These are phyloP conservation scores for Hypoxylon rickii DNA, from an alignment of 495 filamentous ascomycete genomes.

Conservation along the genomic window DNA sequence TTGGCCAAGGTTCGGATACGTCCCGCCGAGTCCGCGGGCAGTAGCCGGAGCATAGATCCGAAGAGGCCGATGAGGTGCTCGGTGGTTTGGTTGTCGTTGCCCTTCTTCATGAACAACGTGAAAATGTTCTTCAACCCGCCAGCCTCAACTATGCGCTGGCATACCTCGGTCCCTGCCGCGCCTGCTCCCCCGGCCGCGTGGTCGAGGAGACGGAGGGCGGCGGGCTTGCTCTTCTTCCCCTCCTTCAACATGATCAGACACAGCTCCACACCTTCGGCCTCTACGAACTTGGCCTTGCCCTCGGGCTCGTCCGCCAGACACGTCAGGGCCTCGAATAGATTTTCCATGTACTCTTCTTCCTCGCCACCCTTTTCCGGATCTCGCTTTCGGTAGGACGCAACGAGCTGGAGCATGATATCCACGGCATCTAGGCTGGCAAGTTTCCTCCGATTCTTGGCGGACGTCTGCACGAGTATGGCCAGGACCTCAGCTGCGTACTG, in stretches of 20 bases:
- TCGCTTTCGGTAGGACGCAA: constrained; percentile 85
- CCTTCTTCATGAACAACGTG: constrained; percentile 87
- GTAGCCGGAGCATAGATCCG: constrained; percentile 74
- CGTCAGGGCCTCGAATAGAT: constrained; percentile 82
- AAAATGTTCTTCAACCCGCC: constrained; percentile 86
- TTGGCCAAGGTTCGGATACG: constrained; percentile 88
- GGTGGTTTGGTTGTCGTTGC: constrained; percentile 67
- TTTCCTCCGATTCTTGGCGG: constrained; percentile 68
- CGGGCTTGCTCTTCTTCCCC: constrained; percentile 72
- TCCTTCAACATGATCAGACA: constrained; percentile 82
- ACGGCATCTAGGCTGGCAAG: constrained; percentile 72
- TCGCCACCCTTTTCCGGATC: constrained; percentile 86
- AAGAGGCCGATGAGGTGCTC: constrained; percentile 93
- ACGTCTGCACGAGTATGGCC: constrained; percentile 69
- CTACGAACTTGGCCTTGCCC: constrained; percentile 82
- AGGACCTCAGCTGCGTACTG: constrained; percentile 94
- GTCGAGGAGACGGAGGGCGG: constrained; percentile 80
- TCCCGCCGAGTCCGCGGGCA: constrained; percentile 78
- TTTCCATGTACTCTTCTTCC: constrained; percentile 94
- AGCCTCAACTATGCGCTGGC: constrained; percentile 75
- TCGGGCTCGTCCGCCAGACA: constrained; percentile 75
- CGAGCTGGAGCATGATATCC: constrained; percentile 79
- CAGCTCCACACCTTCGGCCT: constrained; percentile 91
- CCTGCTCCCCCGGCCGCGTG: constrained; percentile 76
- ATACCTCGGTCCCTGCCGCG: constrained; percentile 59